Base-by-base conservation (phyloP, 169 alveolate genomes). In the Cryptosporidium ryanae region DNA sequence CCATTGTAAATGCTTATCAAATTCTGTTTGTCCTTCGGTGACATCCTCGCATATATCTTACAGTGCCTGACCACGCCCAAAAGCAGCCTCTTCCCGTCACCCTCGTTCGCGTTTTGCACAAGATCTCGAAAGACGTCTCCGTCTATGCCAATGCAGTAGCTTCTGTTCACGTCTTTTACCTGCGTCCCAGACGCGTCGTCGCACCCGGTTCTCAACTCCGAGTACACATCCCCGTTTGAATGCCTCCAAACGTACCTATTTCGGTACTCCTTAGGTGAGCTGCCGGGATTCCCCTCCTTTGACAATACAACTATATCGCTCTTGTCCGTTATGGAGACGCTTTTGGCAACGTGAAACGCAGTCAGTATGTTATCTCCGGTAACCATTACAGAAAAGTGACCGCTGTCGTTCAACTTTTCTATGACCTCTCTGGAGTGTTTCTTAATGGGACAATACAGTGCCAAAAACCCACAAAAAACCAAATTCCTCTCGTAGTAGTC, bases 361-460 rank as follows among this genome's bases (percentile, higher is more conserved):
- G 99, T 97, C 54, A 96, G 90, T n/a, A 97, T 94, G 91, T 98
- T 97, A 93, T 98, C 99, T 49, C 99, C 99, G 5, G 99, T 98
- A 57, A 98, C 97, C 97, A 98, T 98, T 64, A 96, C 92, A 31
- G 95, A 93, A 50, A 92, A 83, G 68, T 95, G 97, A 52, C 96
- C 94, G 7, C 97, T 93, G 25, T 90, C 49, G 59, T 94, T 93
- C 49, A 96, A 90, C 71, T 94, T 93, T 55, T 91, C 89, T 57
- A 98, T 96, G 67, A 95, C 96, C 57, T 90, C 71, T 67, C 89
- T 82, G 23, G 98, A 94, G 43, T 95, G 95, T 2, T 92, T 93
- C 89, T 97, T 97, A 10, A 98, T 90, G 21, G 99, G 99, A 57
- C 99, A 96, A 82, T 96, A 96, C 25, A 97, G 94, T 21, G 98